These are phyloP conservation scores for Amanita rubescens DNA, from an alignment of 768 basidiomycete genomes.

Conservation along the genomic window DNA sequence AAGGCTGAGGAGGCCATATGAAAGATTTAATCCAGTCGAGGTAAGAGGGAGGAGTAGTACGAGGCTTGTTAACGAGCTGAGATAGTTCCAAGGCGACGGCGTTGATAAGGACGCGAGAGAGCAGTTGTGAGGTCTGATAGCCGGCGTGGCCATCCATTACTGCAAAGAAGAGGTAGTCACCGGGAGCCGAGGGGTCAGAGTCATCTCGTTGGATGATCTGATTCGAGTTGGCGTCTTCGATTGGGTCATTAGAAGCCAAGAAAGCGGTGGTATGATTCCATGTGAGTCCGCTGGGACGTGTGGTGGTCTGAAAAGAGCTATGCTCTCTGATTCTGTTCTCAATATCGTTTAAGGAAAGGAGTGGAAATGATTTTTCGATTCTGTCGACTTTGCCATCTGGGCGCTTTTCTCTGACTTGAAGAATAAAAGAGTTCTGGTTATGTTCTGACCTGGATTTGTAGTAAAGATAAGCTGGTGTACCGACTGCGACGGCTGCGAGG, in stretches of 20 bases:
- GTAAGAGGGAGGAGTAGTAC: slow-evolving; percentile 23
- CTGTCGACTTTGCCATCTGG: slow-evolving; percentile 55
- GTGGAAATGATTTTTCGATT: slow-evolving; percentile 42
- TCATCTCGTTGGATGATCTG: slow-evolving; percentile 60
- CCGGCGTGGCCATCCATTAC: slow-evolving; percentile 93
- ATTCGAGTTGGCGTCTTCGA: slow-evolving; percentile 82
- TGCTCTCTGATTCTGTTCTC: slow-evolving; percentile 53
- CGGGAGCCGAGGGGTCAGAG: slow-evolving; percentile 49
- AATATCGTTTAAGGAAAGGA: slow-evolving; percentile 48
- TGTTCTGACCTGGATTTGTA: slow-evolving; percentile 37
- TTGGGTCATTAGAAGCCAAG: slow-evolving; percentile 80
- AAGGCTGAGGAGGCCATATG: slow-evolving; percentile 25
- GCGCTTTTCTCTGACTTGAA: slow-evolving; percentile 46
- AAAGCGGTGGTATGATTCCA: slow-evolving; percentile 79
- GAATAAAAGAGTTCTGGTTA: slow-evolving; percentile 42
- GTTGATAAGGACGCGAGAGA: slow-evolving; percentile 79
- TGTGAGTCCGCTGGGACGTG: slow-evolving; percentile 45
- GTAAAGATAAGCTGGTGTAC: slow-evolving; percentile 52
- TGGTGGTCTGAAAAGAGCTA: slow-evolving; percentile 36
- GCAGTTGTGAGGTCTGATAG: slow-evolving; percentile 71
- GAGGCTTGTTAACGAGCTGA: slow-evolving; percentile 33
- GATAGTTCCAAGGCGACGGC: slow-evolving; percentile 74
- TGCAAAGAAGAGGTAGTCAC: slow-evolving; percentile 77
- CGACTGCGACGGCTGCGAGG: slow-evolving; percentile 47
- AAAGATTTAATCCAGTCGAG: slow-evolving; percentile 32